Conservation (phyloP, 2,329 filamentous ascomycete species). For the Alternaria arbusti region DNA sequence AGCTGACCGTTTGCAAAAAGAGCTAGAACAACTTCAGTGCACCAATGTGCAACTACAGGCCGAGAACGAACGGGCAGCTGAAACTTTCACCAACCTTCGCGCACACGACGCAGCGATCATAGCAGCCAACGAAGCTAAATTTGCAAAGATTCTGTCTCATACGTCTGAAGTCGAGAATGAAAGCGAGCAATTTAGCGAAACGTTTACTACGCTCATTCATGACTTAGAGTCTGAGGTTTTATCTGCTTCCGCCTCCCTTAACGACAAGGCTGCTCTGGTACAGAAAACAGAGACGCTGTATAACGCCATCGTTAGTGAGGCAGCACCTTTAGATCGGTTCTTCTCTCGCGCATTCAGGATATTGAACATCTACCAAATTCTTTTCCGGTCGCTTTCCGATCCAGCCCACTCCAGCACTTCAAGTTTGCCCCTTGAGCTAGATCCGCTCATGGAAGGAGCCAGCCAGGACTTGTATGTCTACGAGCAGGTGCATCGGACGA, state of each 20-base stretch:
- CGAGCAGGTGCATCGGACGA: constrained; percentile 1
- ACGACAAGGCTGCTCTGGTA: constrained; percentile 2
- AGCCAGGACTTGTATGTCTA: constrained; percentile 14
- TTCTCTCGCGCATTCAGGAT: constrained; percentile 5
- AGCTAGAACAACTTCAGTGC: constrained; percentile 10
- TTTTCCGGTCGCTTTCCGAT: constrained; percentile 11
- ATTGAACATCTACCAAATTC: constrained; percentile 12
- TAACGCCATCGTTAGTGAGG: constrained; percentile 13
- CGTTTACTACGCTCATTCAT: constrained; percentile 12
- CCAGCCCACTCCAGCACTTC: not conserved
- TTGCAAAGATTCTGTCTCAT: not conserved
- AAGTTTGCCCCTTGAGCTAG: constrained; percentile 7
- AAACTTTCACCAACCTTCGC: constrained; percentile 6
- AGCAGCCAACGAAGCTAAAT: not conserved
- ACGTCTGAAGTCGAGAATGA: constrained; percentile 10
- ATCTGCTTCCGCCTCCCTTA: not conserved
- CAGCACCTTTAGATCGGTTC: constrained; percentile 17
- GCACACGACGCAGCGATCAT: constrained; percentile 5
- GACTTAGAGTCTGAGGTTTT: constrained; percentile 11
- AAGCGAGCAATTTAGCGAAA: constrained; percentile 13
- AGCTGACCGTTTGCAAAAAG: constrained; percentile 14
- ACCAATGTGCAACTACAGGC: constrained; percentile 14
- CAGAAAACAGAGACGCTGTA: constrained; percentile 11
- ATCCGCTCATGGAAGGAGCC: constrained; percentile 6
- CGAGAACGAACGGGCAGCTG: constrained; percentile 14